phyloP scores from a whole-genome alignment of 148 eudicot genomes.

The Simmondsia chinensis region DNA sequence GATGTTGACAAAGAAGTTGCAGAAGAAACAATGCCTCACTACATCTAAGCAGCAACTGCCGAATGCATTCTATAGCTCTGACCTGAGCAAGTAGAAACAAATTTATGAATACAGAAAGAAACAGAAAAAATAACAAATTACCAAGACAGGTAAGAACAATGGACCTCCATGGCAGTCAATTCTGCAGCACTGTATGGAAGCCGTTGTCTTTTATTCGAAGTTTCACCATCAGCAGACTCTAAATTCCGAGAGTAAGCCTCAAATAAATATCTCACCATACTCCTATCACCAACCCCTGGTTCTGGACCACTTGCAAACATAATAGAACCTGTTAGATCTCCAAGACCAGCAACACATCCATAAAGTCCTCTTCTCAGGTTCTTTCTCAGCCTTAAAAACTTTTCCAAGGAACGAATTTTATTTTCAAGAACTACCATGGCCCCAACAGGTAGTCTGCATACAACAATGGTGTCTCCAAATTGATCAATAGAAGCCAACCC shows the following conservation, averaged over 20 bases:
- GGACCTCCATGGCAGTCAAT: slow-evolving; percentile 92
- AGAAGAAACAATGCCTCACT: slow-evolving; percentile 83
- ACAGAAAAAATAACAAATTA: not conserved
- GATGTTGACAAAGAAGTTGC: slow-evolving; percentile 87
- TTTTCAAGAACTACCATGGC: slow-evolving; percentile 90
- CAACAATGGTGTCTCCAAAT: slow-evolving; percentile 38
- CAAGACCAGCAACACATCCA: slow-evolving; percentile 86
- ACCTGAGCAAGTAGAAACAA: slow-evolving; percentile 79
- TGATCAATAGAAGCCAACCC: slow-evolving; percentile 37
- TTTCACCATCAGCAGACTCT: slow-evolving; percentile 47
- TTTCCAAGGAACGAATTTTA: slow-evolving; percentile 84
- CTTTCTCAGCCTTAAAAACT: slow-evolving; percentile 67
- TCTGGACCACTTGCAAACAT: slow-evolving; percentile 57
- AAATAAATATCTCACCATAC: slow-evolving; percentile 61
- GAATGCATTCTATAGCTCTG: slow-evolving; percentile 86
- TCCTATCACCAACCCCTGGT: slow-evolving; percentile 57
- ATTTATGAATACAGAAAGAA: not conserved
- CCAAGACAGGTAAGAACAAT: not conserved
- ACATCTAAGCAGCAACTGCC: slow-evolving; percentile 92
- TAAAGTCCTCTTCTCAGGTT: slow-evolving; percentile 94
- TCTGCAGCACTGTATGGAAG: slow-evolving; percentile 83
- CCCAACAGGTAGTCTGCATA: slow-evolving; percentile 65
- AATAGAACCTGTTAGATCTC: slow-evolving; percentile 89
- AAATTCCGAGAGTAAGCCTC: slow-evolving; percentile 54
- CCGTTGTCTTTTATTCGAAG: slow-evolving; percentile 78